Evolutionary conservation across 306 rosid species (phyloP), one percentile per base, ranked within the genome.

Genomic region (Citrullus colocynthis): DNA sequence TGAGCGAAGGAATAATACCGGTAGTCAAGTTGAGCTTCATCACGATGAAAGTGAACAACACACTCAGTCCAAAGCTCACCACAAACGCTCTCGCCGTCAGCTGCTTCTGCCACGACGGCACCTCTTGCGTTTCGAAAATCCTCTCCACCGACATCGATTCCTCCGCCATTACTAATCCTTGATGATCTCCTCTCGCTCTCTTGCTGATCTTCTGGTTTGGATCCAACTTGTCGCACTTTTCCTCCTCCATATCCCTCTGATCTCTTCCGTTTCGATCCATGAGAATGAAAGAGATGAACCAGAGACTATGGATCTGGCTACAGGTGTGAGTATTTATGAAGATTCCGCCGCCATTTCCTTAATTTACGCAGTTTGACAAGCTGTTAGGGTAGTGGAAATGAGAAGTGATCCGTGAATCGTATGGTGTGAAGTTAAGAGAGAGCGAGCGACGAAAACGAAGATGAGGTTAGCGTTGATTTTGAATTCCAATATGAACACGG

Each of bases 1-100:
- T 78, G 57, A 79, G 73, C 32, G 77, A 79, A 20, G 82, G 77
- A 39, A 55, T 66, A 6, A 67, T 39, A 10, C 82, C 82, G 54
- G 52, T 62, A 20, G 82, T 79, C 67, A 79, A 15, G 34, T 79
- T 69, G 4, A 79, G 77, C 58, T 79, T 79, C 77, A 67, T 59
- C 21, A 74, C 75, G 41, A 79, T 66, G 70, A 69, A 67, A 34
- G 67, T 67, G 60, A 79, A 79, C 82, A 78, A 17, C n/a, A 55
- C 81, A 55, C 81, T 78, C 34, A 77, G 60, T 32, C 59, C 77
- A 16, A 72, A 72, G 44, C 77, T 72, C 36, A 57, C 66, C 9
- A 56, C 77, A 14, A 79, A 37, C 56, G 77, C 82, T 45, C 77
- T 67, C 42, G 21, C 75, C 57, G 82, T 79, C 57, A 69, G 36